A percentile compares a stretch with the other conserved stretches of the same genome.
Conservation (phyloP, 139 green algal genomes). For the Limnomonas spitsbergensis region DNA sequence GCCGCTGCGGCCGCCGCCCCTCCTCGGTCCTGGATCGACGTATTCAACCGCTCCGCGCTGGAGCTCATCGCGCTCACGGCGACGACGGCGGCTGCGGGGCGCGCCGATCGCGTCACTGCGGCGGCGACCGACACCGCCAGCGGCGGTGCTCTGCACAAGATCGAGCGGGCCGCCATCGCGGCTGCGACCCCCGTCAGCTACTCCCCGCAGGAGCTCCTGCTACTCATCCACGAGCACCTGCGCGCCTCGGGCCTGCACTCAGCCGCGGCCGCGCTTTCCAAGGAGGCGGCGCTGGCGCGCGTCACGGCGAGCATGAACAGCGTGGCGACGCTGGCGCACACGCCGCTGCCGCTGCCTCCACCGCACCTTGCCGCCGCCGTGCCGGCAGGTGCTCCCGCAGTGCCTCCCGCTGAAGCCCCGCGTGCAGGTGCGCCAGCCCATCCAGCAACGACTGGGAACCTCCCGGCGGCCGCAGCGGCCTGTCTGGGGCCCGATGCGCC, state of each 20-base stretch:
- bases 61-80: slow-evolving; percentile 49
- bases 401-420: background rate
- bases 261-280: slow-evolving; percentile 51
- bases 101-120: slow-evolving; percentile 20
- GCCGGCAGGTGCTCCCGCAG: too few species aligned
- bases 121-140: slow-evolving; percentile 51
- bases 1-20: background rate
- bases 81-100: background rate
- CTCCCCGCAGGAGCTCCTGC: slow-evolving; percentile 64
- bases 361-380: background rate
- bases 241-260: slow-evolving; percentile 45
- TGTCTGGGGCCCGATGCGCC: too few species aligned
- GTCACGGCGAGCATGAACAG: background rate
- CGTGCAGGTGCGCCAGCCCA: too few species aligned
- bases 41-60: slow-evolving; percentile 34
- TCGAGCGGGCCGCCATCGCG: slow-evolving; percentile 71
- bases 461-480: too few species aligned
- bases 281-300: background rate
- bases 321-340: background rate
- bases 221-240: slow-evolving; percentile 73
- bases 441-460: background rate
- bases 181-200: slow-evolving; percentile 66
- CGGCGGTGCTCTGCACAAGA: slow-evolving; percentile 61
- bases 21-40: background rate
- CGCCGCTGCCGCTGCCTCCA: background rate